phyloP scores from a whole-genome alignment of 768 basidiomycete species.

The Termitomyces sp. region DNA sequence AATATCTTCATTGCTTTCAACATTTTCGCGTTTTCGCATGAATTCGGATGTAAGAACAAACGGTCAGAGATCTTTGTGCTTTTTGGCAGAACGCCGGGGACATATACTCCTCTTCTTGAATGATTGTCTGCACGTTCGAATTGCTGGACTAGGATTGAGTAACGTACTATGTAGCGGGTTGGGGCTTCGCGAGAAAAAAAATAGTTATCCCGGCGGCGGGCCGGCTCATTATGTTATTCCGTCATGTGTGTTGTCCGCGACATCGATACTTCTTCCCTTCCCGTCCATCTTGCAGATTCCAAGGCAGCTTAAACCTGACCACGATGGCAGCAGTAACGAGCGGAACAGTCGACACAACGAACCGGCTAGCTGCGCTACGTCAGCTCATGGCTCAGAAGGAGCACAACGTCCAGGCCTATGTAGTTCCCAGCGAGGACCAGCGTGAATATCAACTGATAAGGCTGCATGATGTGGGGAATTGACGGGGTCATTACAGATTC shows the following conservation, averaged over 20 bases:
- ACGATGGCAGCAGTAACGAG: constrained; percentile 37
- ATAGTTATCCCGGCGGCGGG: neutral
- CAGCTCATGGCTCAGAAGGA: constrained; percentile 62
- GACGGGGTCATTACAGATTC: constrained; percentile 49
- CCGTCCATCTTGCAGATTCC: constrained; percentile 1
- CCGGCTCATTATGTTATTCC: constrained; percentile 14
- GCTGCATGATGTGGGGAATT: neutral
- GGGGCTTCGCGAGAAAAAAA: neutral
- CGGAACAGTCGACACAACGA: constrained; percentile 59
- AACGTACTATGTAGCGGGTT: no score
- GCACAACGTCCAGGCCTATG: constrained; percentile 59
- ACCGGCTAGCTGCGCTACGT: constrained; percentile 61
- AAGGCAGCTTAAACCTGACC: constrained; percentile 3
- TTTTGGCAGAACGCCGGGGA: no score
- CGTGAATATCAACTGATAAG: constrained; percentile 49
- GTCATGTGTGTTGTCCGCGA: constrained; percentile 16
- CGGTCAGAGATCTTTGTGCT: no score
- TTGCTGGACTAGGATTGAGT: no score
- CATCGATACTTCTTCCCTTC: constrained; percentile 11
- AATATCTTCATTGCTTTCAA: no score
- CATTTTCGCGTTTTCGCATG: no score
- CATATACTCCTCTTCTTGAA: no score
- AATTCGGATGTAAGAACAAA: no score
- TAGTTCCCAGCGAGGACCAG: constrained; percentile 91
- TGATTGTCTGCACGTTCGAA: no score